Evolutionary conservation across 164 flowering plant genomes (phyloP), one percentile per base, ranked within the genome.

Genomic region (Vitis riparia): DNA sequence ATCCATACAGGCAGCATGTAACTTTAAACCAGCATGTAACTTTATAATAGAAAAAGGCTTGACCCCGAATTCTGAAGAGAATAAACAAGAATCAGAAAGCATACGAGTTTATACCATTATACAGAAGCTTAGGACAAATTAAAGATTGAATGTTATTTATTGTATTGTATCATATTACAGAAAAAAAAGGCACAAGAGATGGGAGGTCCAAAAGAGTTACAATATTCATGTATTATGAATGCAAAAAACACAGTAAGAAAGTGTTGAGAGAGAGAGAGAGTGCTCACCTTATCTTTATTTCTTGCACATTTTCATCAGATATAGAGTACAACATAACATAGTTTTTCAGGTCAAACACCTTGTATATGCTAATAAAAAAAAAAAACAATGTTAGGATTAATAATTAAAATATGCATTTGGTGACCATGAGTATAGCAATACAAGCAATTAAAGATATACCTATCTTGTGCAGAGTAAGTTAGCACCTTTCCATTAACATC

Each of bases 401-500:
- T 2, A 73, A 68, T 13, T 2, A 23, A 32, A 8, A 10, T 27
- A 13, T 37, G 12, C 12, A 27, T 27, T 64, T 51, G 6, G 47
- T 53, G 15, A 29, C 47, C 8, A 62, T 63, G 37, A 13, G 44
- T 44, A 29, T 23, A 47, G 0, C 17, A 10, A 47, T 5, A 29
- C 19, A 49, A 23, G 0, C 6, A 23, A 30, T 55, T 30, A 68
- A 23, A 37, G 44, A 37, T 37, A 37, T 79, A 89, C 98, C 90
- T 84, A 73, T 90, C 94, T 69, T 90, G 97, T 19, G 98, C 97
- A 64, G 99, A 95, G 67, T 89, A 95, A 17, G 99, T 95, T 13
- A 95, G 88, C 37, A 93, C 98, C 73, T 95, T 95, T 52, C 98
- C 98, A 83, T 95, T 95, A 8, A 95, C 98, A 83, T 95, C 99